Evolutionary conservation across 2,329 filamentous ascomycete genomes (phyloP), one percentile per base, ranked within the genome.

Genomic region (Penicillium sp.): DNA sequence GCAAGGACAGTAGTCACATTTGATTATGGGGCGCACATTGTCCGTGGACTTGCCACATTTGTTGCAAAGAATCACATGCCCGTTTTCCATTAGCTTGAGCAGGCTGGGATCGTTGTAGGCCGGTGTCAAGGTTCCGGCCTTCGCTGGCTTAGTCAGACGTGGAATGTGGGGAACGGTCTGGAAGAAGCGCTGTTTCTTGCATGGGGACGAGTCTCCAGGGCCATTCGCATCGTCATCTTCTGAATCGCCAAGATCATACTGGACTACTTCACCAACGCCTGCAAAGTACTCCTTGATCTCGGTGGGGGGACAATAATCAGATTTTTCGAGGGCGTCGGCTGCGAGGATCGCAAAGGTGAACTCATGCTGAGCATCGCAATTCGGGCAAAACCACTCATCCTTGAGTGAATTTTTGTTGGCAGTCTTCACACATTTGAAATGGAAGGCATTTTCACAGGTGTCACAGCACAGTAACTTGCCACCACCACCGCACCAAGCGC

Each of bases 381-480:
- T 16, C 13, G 49, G 49, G 26, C 49, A 52, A 19, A 44, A 45
- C 49, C 49, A 52, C 16, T 43, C 39, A 27, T 31, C 49, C 26
- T 31, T 43, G 29, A 31, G 80, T 49, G 85, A 82, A 54, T 87
- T 82, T 64, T 91, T 80, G 39, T 91, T 89, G 21, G 26, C 3
- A 60, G 93, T 92, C 74, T 96, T 89, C 64, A 95, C 86, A 73
- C 95, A 98, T 58, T 85, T 83, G 72, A 95, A 91, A 76, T 98
- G 95, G 76, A 96, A 97, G 6, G 93, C 91, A 64, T 91, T 87
- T 59, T 88, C 85, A 77, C 95, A 99, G 61, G 90, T 90, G 78
- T 98, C 95, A 75, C 95, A 99, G 77, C 93, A 97, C 63, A 98
- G 83, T 61, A 99, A 84, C 65, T 91, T 87, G 56, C 93, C 93